These are phyloP conservation scores for Phaffia rhodozyma DNA, from an alignment of 1,284 basidiomycete genomes.

Conservation along the genomic window DNA sequence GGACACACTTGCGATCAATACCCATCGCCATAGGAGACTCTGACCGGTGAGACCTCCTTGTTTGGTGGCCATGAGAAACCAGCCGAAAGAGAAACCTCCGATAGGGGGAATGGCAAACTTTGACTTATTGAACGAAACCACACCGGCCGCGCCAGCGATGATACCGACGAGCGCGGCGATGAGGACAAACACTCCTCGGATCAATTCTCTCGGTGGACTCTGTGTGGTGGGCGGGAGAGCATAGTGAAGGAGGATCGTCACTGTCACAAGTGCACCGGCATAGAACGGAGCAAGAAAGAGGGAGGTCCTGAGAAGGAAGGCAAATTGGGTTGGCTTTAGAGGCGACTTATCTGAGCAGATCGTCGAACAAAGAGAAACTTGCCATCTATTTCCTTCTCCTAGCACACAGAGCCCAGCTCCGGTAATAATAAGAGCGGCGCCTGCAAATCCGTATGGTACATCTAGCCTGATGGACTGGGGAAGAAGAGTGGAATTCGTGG, in stretches of 20 bases:
- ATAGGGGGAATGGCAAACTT: constrained; percentile 76
- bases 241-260: constrained; percentile 79
- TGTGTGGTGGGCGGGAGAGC: constrained; percentile 63
- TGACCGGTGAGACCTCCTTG: constrained; percentile 70
- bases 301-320: constrained; percentile 52
- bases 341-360: constrained; percentile 19
- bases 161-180: constrained; percentile 65
- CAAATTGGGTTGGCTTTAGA: background rate
- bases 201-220: constrained; percentile 60
- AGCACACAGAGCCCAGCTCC: constrained; percentile 80
- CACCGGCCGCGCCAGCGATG: constrained; percentile 67
- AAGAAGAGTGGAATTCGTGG: constrained; percentile 27
- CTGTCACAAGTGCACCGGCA: constrained; percentile 67
- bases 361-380: constrained; percentile 21
- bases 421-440: constrained; percentile 73
- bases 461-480: constrained; percentile 58
- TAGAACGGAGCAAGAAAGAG: constrained; percentile 87
- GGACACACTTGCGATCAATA: constrained; percentile 63
- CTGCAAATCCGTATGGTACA: constrained; percentile 78
- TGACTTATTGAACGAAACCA: constrained; percentile 64
- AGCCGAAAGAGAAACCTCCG: constrained; percentile 74
- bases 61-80: constrained; percentile 76
- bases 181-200: constrained; percentile 82
- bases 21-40: constrained; percentile 64
- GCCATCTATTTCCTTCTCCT: constrained; percentile 90